A percentile compares a stretch with the other conserved stretches of the same genome.
These are phyloP conservation scores for Penicillium mononematosum DNA, from an alignment of 495 filamentous ascomycete genomes.

Conservation along the genomic window DNA sequence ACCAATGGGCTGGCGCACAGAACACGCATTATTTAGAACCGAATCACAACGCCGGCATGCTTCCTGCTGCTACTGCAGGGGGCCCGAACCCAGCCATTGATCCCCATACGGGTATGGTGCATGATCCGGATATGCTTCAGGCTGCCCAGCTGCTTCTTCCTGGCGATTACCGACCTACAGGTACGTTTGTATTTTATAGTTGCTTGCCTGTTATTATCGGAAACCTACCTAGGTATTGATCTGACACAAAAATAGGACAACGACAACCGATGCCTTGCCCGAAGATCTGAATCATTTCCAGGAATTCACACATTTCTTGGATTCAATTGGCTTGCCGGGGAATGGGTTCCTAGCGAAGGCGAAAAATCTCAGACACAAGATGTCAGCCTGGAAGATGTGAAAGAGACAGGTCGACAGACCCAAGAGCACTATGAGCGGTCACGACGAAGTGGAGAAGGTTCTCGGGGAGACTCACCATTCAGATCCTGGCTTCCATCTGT, in stretches of 20 bases:
- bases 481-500: slow-evolving; percentile 44
- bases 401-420: slow-evolving; percentile 17
- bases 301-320: slow-evolving; percentile 43
- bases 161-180: slow-evolving; percentile 32
- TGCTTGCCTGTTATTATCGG: background rate
- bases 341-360: slow-evolving; percentile 38
- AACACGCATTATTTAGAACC: slow-evolving; percentile 31
- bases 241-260: slow-evolving; percentile 25
- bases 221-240: background rate
- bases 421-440: slow-evolving; percentile 26
- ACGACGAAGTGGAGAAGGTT: slow-evolving; percentile 24
- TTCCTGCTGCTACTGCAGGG: slow-evolving; percentile 15
- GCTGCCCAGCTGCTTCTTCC: slow-evolving; percentile 43
- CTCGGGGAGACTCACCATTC: slow-evolving; percentile 42
- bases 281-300: slow-evolving; percentile 44
- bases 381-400: slow-evolving; percentile 24
- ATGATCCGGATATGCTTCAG: slow-evolving; percentile 43
- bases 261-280: slow-evolving; percentile 33
- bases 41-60: slow-evolving; percentile 20
- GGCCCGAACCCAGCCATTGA: slow-evolving; percentile 17
- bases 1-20: slow-evolving; percentile 35
- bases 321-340: slow-evolving; percentile 42
- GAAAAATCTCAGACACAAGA: slow-evolving; percentile 32
- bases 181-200: slow-evolving; percentile 7
- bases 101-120: slow-evolving; percentile 26